Base-by-base conservation (phyloP, 192 early-diverging fungal genomes). In the Podila clonocystis region DNA sequence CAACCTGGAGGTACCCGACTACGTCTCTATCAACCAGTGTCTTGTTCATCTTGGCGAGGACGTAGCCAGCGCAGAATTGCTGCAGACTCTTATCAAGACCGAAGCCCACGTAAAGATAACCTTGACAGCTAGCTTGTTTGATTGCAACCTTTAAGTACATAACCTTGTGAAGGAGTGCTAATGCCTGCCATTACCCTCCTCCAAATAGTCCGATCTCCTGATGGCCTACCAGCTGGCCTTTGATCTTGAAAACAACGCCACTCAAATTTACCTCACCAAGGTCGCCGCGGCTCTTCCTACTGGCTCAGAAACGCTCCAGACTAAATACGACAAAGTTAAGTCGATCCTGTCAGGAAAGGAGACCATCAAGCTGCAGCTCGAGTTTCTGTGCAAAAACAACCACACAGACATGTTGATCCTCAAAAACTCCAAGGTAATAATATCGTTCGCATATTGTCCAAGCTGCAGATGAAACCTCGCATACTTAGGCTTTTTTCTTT, bases 171-270 rank as follows among this genome's bases (percentile, higher is more conserved):
- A 9, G 12, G n/a, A 24, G 15, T 55, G 4, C 15, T 58, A 2
- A 28, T 6, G 19, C 15, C 22, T 52, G 45, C 48, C 36, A 11
- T 58, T 20, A 24, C 9, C 24, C 28, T 33, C 50, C 34, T 61
- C 19, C 38, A 52, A 1, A 48, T 45, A 90, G 78, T 49, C 72
- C 38, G 89, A 92, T 68, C 69, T 91, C 26, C 78, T 97, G 70
- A 94, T 95, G 73, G 96, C 96, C 22, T 98, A 95, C 82, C 98
- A 99, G 87, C 93, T 99, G 66, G 96, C 97, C 0, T 99, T 99
- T 82, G 98, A 99, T 67, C 84, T 99, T 41, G 94, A 98, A 75
- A 96, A 94, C 62, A 97, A 96, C 78, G 96, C 96, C 38, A 97
- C 98, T 5, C 97, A 99, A 83, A 95, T 97, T 68, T 99, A 98